phyloP scores from a whole-genome alignment of 1,139 yeast genomes.

The Sugiyamaella sp. region DNA sequence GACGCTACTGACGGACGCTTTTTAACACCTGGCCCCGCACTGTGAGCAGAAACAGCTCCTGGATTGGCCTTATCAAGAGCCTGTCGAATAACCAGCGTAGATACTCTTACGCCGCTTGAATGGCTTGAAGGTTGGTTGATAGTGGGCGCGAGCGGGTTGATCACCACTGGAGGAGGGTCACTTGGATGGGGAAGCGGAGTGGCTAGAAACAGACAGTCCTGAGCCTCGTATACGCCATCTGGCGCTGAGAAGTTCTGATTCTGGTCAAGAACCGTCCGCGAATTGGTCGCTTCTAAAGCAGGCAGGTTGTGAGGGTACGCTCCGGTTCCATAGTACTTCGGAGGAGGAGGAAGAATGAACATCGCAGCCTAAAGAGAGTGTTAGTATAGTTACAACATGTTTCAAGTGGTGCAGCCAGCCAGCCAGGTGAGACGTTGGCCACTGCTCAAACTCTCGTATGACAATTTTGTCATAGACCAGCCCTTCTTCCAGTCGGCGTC shows the following conservation, averaged over 20 bases:
- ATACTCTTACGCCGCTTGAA: slow-evolving; percentile 36
- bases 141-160: slow-evolving; percentile 45
- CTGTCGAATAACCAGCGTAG: slow-evolving; percentile 20
- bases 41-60: not conserved
- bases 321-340: slow-evolving; percentile 33
- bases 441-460: not conserved
- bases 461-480: too few species aligned
- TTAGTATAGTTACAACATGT: not conserved
- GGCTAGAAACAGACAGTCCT: slow-evolving; percentile 41
- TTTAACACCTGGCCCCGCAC: not conserved
- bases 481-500: too few species aligned
- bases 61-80: slow-evolving; percentile 1
- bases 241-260: slow-evolving; percentile 35
- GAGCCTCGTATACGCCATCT: slow-evolving; percentile 40
- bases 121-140: slow-evolving; percentile 36
- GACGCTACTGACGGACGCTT: slow-evolving; percentile 9
- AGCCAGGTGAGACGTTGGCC: too few species aligned
- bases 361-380: slow-evolving; percentile 19
- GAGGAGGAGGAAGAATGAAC: slow-evolving; percentile 39
- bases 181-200: slow-evolving; percentile 45
- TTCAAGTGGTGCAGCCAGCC: not conserved
- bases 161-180: slow-evolving; percentile 41
- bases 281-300: slow-evolving; percentile 38
- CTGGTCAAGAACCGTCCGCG: slow-evolving; percentile 30
- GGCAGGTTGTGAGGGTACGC: slow-evolving; percentile 29